Evolutionary conservation across 768 basidiomycete genomes (phyloP).

Genomic region (Tephrocybe sp.): DNA sequence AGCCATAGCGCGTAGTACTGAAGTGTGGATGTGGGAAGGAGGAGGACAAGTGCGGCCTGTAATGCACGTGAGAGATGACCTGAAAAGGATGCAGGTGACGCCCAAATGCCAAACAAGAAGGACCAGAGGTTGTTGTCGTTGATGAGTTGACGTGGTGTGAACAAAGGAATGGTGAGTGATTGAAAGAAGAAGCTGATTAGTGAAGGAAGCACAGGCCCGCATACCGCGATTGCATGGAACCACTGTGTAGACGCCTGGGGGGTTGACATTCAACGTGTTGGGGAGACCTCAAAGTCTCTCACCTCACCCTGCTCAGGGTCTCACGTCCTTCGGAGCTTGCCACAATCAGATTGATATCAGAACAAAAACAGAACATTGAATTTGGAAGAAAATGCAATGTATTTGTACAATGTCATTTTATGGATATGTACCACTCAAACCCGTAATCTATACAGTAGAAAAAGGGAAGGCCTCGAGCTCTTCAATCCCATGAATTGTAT

Average conservation of each 20-base stretch:
- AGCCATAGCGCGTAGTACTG: constrained; percentile 26
- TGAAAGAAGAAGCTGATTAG: constrained; percentile 14
- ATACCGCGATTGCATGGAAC: constrained; percentile 8
- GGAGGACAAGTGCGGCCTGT: constrained; percentile 20
- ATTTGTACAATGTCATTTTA: too few species aligned
- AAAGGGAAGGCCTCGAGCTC: too few species aligned
- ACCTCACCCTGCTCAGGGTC: too few species aligned
- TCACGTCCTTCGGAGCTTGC: too few species aligned
- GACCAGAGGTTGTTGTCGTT: constrained; percentile 28
- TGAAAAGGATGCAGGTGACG: constrained; percentile 21
- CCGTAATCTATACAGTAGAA: too few species aligned
- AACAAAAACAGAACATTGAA: too few species aligned
- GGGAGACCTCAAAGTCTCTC: too few species aligned
- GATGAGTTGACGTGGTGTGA: constrained; percentile 36
- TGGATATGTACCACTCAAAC: too few species aligned
- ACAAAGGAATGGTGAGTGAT: constrained; percentile 19
- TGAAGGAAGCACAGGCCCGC: constrained; percentile 17
- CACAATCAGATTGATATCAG: constrained; percentile 1
- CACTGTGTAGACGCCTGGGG: constrained; percentile 2
- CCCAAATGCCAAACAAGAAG: constrained; percentile 35
- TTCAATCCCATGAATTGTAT: too few species aligned
- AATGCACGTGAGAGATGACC: constrained; percentile 23
- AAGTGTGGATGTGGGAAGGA: constrained; percentile 16
- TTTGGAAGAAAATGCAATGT: too few species aligned
- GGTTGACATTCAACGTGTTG: too few species aligned